phyloP scores from a whole-genome alignment of 1,284 basidiomycete species.

The Cystobasidium slooffiae region DNA sequence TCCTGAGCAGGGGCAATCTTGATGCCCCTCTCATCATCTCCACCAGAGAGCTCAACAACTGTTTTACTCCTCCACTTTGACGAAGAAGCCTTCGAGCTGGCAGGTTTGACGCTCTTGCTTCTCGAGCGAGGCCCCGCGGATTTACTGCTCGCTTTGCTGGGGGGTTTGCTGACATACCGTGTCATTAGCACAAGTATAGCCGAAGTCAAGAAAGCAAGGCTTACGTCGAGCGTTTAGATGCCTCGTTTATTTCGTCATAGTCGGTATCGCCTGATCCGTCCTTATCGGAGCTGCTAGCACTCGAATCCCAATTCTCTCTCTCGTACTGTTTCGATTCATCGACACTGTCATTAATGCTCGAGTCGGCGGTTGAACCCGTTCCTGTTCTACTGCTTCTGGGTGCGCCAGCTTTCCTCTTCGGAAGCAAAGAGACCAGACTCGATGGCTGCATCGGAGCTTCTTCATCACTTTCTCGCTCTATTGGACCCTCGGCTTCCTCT shows the following conservation, averaged over 20 bases:
- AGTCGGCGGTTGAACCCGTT: no score
- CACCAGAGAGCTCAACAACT: not conserved
- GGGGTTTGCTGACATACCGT: not conserved
- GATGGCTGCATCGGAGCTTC: no score
- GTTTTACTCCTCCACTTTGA: not conserved
- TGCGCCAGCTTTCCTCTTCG: not conserved
- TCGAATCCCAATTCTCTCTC: constrained; percentile 10
- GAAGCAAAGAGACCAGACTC: not conserved
- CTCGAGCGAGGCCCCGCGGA: not conserved
- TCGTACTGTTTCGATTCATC: not conserved
- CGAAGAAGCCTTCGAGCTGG: not conserved
- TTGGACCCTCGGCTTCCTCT: no score
- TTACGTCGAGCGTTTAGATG: not conserved
- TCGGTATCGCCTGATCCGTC: not conserved
- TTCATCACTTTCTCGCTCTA: no score
- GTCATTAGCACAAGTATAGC: not conserved
- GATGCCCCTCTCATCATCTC: not conserved
- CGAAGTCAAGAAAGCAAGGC: no score
- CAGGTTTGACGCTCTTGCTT: no score
- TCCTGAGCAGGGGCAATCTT: constrained; percentile 3
- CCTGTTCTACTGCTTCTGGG: not conserved
- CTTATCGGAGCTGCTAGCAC: not conserved
- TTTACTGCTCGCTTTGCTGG: not conserved
- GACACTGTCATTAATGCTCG: not conserved
- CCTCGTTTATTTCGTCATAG: constrained; percentile 6